Evolutionary conservation across 129 eudicot species (phyloP), one percentile per base, ranked within the genome.

Genomic region (Deinandra increscens): DNA sequence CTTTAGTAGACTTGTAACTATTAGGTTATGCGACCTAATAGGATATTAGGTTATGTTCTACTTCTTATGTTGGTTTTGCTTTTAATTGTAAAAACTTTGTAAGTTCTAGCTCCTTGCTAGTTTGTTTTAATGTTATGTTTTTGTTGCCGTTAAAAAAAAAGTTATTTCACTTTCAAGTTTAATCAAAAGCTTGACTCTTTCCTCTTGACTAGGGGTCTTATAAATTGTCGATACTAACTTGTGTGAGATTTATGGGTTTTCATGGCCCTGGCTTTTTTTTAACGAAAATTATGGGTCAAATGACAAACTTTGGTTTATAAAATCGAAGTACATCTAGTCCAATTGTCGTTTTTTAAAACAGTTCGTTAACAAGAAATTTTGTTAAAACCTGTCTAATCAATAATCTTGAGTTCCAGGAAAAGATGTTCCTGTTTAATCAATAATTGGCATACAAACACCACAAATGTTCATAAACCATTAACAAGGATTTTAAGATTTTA

Each of bases 1-100:
- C 56, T 63, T 5, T 64, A 64, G 66, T 74, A 74, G 71, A 55
- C 79, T 54, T 74, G 79, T 54, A 72, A 51, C 31, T n/a, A n/a
- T n/a, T n/a, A n/a, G n/a, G n/a, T n/a, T n/a, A n/a, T n/a, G n/a
- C n/a, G n/a, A n/a, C n/a, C n/a, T n/a, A n/a, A n/a, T n/a, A n/a
- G n/a, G n/a, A n/a, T n/a, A n/a, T n/a, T n/a, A n/a, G n/a, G n/a
- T n/a, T n/a, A n/a, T n/a, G n/a, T n/a, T n/a, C n/a, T n/a, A n/a
- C n/a, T n/a, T n/a, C n/a, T n/a, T n/a, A n/a, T n/a, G n/a, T n/a
- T n/a, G n/a, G n/a, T n/a, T n/a, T n/a, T n/a, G n/a, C n/a, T n/a
- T n/a, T n/a, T n/a, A n/a, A n/a, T n/a, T n/a, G n/a, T n/a, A n/a
- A n/a, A n/a, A n/a, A n/a, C n/a, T n/a, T n/a, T n/a, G n/a, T n/a